These are phyloP conservation scores for Voacanga thouarsii DNA, from an alignment of 257 asterid species.

Conservation along the genomic window DNA sequence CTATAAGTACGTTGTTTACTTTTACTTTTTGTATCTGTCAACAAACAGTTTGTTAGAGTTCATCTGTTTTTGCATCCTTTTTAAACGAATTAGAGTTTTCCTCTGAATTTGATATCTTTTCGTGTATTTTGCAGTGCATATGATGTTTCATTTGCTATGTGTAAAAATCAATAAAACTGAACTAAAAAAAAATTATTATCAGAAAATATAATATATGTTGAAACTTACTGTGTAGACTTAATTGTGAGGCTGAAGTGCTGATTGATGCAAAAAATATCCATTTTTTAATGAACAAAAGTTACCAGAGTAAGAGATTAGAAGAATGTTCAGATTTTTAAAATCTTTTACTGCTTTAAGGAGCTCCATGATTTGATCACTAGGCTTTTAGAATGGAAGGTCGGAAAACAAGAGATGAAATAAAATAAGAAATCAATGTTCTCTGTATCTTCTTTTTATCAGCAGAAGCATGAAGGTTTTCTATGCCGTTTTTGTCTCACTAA, in stretches of 20 bases:
- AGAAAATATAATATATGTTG: not conserved
- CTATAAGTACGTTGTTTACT: not conserved
- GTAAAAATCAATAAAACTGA: not conserved
- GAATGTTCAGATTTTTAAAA: not conserved
- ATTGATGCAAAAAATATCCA: not conserved
- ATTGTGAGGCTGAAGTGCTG: not conserved
- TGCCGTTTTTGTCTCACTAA: not conserved
- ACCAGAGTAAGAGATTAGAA: not conserved
- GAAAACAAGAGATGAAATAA: not conserved
- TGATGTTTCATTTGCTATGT: not conserved
- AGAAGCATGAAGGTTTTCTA: not conserved
- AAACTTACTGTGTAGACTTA: not conserved
- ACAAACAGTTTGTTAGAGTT: not conserved
- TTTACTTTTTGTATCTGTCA: not conserved
- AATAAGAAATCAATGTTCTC: not conserved
- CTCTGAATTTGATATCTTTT: not conserved
- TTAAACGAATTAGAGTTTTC: not conserved
- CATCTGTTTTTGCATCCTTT: not conserved
- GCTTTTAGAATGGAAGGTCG: not conserved
- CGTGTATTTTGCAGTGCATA: not conserved
- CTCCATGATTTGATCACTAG: not conserved
- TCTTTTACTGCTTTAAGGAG: not conserved
- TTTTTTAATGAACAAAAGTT: too few relatives aligned
- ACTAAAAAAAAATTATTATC: not conserved
- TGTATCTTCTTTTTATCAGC: not conserved